Base-by-base conservation (phyloP, 2,329 filamentous ascomycete genomes). In the Fusarium sp. region DNA sequence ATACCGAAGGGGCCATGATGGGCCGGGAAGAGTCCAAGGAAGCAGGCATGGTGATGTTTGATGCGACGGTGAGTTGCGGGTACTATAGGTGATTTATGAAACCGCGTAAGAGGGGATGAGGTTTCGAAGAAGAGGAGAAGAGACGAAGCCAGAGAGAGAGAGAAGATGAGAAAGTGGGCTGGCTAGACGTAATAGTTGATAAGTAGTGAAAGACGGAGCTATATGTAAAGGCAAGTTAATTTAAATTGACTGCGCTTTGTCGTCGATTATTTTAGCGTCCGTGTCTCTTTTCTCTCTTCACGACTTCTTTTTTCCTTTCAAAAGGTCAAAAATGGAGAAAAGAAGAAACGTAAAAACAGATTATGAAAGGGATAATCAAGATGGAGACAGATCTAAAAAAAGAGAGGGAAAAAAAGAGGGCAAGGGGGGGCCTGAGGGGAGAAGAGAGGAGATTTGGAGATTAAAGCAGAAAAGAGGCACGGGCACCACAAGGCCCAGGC, bases 1-100 rank as follows among this genome's bases (percentile, higher is more conserved):
- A 62, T 88, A 90, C 88, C 78, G 88, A 90, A 53, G 88, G 86
- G 67, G 88, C 88, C 88, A 90, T 90, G 80, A 90, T 90, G 77
- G 88, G 88, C 79, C 88, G 88, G 60, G 87, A 85, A 49, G 88
- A 90, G 63, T 90, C 88, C 65, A 90, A 78, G n/a, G 88, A 90
- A 69, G 85, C 80, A 79, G 88, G 87, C 88, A 90, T 90, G 63
- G 73, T 33, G 60, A 69, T 54, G 43, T 30, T 33, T 63, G 66
- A 75, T 78, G 64, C 72, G 74, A 78, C 73, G 74, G 69, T 61
- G 46, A 53, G 69, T 33, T 56, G 67, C 56, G 65, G 64, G 64
- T 64, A 67, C 50, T 44, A 60, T 47, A 47, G 43, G 49, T 52
- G 54, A 64, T 43, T 54, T 68, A 64, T 69, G 60, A 73, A 57